These are phyloP conservation scores for Pseudonectria buxi DNA, from an alignment of 2,329 filamentous ascomycete species.

Conservation along the genomic window DNA sequence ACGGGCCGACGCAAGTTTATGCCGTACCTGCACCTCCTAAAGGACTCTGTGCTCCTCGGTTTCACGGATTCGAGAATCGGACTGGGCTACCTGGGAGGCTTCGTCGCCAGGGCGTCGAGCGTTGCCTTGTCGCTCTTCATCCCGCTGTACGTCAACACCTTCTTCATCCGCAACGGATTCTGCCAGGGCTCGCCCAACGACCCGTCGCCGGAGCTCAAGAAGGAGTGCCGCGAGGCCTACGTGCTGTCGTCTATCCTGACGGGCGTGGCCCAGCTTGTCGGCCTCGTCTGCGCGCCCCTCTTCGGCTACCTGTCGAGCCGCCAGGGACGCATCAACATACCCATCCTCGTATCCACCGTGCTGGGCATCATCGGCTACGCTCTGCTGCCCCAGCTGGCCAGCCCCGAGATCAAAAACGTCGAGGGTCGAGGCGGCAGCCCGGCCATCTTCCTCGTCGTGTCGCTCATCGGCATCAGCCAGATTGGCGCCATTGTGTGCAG, in stretches of 20 bases:
- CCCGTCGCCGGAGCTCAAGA: conserved; percentile 67
- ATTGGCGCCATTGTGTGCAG: conserved; percentile 96
- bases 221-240: conserved; percentile 80
- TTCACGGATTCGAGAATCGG: conserved; percentile 71
- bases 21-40: conserved; percentile 54
- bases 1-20: conserved; percentile 30
- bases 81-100: conserved; percentile 86
- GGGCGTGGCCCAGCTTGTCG: conserved; percentile 80
- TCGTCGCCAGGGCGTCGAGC: conserved; percentile 88
- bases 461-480: conserved; percentile 82
- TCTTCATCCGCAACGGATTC: conserved; percentile 74
- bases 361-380: conserved; percentile 74
- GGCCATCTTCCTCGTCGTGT: conserved; percentile 67
- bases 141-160: conserved; percentile 85
- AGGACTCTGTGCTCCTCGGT: conserved; percentile 60
- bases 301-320: conserved; percentile 82
- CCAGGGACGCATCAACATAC: conserved; percentile 60
- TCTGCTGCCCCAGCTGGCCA: conserved; percentile 66
- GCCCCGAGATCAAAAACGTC: conserved; percentile 63
- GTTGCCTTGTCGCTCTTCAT: conserved; percentile 95
- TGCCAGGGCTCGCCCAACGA: conserved; percentile 63
- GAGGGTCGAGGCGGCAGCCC: conserved; percentile 61
- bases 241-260: conserved; percentile 80
- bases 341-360: conserved; percentile 63
- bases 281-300: conserved; percentile 73